phyloP scores from a whole-genome alignment of 2,329 filamentous ascomycete genomes.

The Colletotrichum tanaceti region DNA sequence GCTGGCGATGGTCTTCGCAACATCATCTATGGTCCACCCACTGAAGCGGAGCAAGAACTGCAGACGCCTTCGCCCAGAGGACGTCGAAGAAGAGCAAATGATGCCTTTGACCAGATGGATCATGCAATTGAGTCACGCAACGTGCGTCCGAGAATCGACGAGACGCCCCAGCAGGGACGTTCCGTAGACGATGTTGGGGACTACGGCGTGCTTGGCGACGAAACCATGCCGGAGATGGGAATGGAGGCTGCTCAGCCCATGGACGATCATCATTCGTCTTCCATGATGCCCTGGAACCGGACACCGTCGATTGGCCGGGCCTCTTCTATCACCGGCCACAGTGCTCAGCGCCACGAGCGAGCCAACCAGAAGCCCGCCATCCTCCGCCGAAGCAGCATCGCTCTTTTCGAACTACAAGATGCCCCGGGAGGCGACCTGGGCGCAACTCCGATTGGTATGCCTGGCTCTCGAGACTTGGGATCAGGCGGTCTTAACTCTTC shows the following conservation, averaged over 20 bases:
- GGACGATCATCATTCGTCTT: constrained; percentile 71
- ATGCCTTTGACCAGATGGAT: constrained; percentile 56
- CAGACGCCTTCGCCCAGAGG: constrained; percentile 43
- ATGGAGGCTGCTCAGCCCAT: constrained; percentile 75
- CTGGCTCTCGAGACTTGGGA: constrained; percentile 49
- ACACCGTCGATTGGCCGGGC: constrained; percentile 36
- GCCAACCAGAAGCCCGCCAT: constrained; percentile 49
- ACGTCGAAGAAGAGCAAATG: constrained; percentile 56
- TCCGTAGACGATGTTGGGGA: constrained; percentile 42
- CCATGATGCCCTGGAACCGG: constrained; percentile 65
- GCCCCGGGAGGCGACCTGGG: constrained; percentile 43
- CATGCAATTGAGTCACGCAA: constrained; percentile 48
- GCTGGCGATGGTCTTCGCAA: constrained; percentile 58
- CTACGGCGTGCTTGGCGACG: constrained; percentile 51
- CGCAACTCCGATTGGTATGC: constrained; percentile 48
- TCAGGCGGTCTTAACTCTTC: constrained; percentile 45
- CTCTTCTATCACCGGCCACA: constrained; percentile 29
- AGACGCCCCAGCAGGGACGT: constrained; percentile 30
- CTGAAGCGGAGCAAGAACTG: constrained; percentile 39
- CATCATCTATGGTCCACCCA: constrained; percentile 49
- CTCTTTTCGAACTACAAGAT: constrained; percentile 62
- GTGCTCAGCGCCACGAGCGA: constrained; percentile 15
- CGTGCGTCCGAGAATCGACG: constrained; percentile 52
- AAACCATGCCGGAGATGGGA: constrained; percentile 71
- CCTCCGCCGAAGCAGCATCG: constrained; percentile 53